Conservation (phyloP, 805 yeast genomes). For the Yueomyces sinensis region DNA sequence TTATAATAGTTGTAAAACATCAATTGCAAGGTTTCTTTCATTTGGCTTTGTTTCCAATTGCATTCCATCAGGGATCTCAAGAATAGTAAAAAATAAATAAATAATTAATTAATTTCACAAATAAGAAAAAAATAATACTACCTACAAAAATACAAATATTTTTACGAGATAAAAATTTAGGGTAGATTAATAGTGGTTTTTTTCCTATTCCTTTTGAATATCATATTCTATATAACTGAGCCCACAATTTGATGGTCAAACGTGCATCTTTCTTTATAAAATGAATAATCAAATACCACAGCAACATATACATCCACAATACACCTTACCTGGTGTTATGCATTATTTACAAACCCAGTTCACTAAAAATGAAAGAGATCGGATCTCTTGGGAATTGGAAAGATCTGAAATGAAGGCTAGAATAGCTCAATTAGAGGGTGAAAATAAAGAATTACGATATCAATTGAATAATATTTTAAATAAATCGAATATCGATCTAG, state of each 20-base stretch:
- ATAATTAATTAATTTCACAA: no score
- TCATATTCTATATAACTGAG: no score
- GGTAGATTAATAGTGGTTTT: no score
- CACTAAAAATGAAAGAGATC: constrained; percentile 45
- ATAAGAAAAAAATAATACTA: no score
- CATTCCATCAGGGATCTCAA: no score
- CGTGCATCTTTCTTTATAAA: background rate
- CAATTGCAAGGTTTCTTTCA: background rate
- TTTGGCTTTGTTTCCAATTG: background rate
- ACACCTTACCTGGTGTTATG: constrained; percentile 40
- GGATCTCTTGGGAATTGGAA: constrained; percentile 49
- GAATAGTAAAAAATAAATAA: no score
- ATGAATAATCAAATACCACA: background rate
- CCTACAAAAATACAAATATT: no score
- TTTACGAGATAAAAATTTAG: no score
- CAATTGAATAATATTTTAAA: constrained; percentile 3
- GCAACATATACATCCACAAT: constrained; percentile 12
- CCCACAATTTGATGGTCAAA: background rate
- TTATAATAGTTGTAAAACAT: no score
- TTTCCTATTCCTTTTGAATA: no score
- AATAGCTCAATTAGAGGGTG: constrained; percentile 40
- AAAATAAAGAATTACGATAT: constrained; percentile 28
- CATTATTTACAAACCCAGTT: constrained; percentile 50
- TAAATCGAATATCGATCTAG: background rate
- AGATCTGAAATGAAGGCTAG: constrained; percentile 43